Evolutionary conservation across 2,329 filamentous ascomycete species (phyloP).

Genomic region (Hypoxylon sp.): DNA sequence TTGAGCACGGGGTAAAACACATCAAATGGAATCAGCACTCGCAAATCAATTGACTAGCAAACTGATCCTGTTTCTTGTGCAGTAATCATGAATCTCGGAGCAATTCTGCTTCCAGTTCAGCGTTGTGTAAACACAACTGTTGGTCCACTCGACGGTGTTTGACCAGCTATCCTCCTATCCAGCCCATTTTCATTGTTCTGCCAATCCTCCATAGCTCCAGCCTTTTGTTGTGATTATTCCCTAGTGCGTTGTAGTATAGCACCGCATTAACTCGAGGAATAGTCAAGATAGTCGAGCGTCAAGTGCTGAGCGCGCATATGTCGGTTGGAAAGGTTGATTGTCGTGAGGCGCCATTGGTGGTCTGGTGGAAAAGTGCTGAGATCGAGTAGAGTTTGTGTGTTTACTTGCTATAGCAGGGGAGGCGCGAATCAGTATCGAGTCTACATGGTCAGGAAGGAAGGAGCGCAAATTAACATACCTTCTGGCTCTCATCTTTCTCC

Average conservation of each 20-base stretch:
- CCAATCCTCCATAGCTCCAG: slow-evolving; percentile 52
- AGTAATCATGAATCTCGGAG: slow-evolving; percentile 42
- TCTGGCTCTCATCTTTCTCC: slow-evolving; percentile 99
- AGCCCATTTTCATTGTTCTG: slow-evolving; percentile 53
- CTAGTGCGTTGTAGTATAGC: slow-evolving; percentile 21
- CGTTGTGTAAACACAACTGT: slow-evolving; percentile 49
- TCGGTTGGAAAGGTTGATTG: slow-evolving; percentile 51
- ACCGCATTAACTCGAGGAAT: slow-evolving; percentile 29
- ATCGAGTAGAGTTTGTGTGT: slow-evolving; percentile 60
- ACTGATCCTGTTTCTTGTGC: slow-evolving; percentile 43
- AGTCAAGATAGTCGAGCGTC: slow-evolving; percentile 20
- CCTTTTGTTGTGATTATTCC: slow-evolving; percentile 39
- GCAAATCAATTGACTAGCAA: slow-evolving; percentile 51
- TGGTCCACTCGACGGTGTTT: slow-evolving; percentile 52
- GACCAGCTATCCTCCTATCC: slow-evolving; percentile 52
- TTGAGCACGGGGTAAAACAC: slow-evolving; percentile 8
- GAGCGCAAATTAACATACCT: slow-evolving; percentile 76
- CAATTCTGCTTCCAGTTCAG: slow-evolving; percentile 39
- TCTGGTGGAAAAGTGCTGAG: slow-evolving; percentile 56
- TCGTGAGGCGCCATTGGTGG: slow-evolving; percentile 53
- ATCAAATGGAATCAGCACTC: slow-evolving; percentile 36
- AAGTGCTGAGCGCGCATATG: slow-evolving; percentile 54
- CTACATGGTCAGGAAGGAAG: neutral
- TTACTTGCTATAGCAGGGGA: slow-evolving; percentile 58
- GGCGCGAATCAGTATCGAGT: slow-evolving; percentile 27